Conservation (phyloP, 2,329 filamentous ascomycete species). For the Penicillium brasilianum region DNA sequence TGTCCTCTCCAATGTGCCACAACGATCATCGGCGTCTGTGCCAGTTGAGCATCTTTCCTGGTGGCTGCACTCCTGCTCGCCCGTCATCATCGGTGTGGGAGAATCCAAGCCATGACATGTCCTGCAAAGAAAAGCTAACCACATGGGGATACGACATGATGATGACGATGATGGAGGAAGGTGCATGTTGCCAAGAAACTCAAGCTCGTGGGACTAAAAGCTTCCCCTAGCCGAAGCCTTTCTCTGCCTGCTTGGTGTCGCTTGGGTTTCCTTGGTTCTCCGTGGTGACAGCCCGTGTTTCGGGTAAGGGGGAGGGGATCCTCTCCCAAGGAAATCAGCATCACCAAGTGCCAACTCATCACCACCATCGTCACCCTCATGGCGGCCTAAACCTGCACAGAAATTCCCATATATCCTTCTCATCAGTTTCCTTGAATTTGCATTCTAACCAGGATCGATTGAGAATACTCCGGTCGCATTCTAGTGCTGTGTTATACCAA, state of each 20-base stretch:
- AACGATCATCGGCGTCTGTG: background rate
- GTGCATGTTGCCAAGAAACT: slow-evolving; percentile 8
- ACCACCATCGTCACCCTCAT: background rate
- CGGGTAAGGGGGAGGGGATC: background rate
- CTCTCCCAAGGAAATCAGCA: slow-evolving; percentile 1
- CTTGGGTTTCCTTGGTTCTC: slow-evolving; percentile 7
- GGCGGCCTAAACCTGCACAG: background rate
- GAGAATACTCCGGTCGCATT: background rate
- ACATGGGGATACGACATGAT: background rate
- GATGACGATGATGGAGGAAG: background rate
- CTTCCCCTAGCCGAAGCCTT: slow-evolving; percentile 3
- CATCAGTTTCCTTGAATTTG: background rate
- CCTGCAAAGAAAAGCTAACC: background rate
- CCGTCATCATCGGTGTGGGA: background rate
- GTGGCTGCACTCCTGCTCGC: background rate
- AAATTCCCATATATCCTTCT: background rate
- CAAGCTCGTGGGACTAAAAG: slow-evolving; percentile 1
- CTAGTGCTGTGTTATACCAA: too few species aligned
- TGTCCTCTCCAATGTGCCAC: slow-evolving; percentile 2
- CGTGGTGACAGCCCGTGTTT: slow-evolving; percentile 3
- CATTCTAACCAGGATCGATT: background rate
- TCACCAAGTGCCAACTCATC: background rate
- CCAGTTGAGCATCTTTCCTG: background rate
- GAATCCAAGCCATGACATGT: background rate
- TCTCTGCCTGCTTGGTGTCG: slow-evolving; percentile 3